Conservation (phyloP, 2,329 filamentous ascomycete genomes). For the Pestalotiopsis sp. region DNA sequence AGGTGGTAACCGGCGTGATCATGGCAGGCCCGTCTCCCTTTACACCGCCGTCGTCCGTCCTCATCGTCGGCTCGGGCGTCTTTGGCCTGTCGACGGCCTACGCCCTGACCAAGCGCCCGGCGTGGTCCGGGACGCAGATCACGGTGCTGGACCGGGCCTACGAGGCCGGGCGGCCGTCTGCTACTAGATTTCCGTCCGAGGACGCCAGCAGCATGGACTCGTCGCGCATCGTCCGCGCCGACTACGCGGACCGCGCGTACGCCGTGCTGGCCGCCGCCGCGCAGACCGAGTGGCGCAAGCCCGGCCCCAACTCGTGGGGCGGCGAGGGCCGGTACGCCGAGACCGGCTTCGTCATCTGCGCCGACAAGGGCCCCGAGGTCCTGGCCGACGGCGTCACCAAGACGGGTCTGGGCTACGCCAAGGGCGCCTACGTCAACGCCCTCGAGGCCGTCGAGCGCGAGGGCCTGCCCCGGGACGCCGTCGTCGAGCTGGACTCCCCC, state of each 20-base stretch:
- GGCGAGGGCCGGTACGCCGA: slow-evolving; percentile 71
- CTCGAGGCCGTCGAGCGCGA: slow-evolving; percentile 42
- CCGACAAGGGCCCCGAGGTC: slow-evolving; percentile 42
- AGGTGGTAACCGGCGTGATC: too few species aligned
- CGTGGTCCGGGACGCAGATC: slow-evolving; percentile 55
- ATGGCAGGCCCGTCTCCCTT: slow-evolving; percentile 13
- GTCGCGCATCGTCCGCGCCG: slow-evolving; percentile 67
- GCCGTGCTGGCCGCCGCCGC: slow-evolving; percentile 72
- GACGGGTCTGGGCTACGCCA: slow-evolving; percentile 60
- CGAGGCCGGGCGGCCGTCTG: slow-evolving; percentile 23
- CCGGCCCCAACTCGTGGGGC: slow-evolving; percentile 56
- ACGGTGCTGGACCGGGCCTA: slow-evolving; percentile 60
- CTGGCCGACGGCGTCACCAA: slow-evolving; percentile 38
- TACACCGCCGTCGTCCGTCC: slow-evolving; percentile 42
- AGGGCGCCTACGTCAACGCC: slow-evolving; percentile 65
- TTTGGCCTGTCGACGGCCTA: slow-evolving; percentile 58
- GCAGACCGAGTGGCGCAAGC: slow-evolving; percentile 68
- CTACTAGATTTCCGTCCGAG: slow-evolving; percentile 52
- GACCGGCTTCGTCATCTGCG: slow-evolving; percentile 68
- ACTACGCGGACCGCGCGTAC: slow-evolving; percentile 84
- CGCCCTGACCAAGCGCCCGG: slow-evolving; percentile 65
- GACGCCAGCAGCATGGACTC: slow-evolving; percentile 65
- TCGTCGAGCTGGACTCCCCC: slow-evolving; percentile 47
- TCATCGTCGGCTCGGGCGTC: slow-evolving; percentile 65
- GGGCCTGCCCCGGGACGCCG: slow-evolving; percentile 36